A percentile compares a stretch with the other conserved stretches of the same genome.
Conservation (phyloP, 2,329 filamentous ascomycete species). For the Drechslerella coelobrocha region DNA sequence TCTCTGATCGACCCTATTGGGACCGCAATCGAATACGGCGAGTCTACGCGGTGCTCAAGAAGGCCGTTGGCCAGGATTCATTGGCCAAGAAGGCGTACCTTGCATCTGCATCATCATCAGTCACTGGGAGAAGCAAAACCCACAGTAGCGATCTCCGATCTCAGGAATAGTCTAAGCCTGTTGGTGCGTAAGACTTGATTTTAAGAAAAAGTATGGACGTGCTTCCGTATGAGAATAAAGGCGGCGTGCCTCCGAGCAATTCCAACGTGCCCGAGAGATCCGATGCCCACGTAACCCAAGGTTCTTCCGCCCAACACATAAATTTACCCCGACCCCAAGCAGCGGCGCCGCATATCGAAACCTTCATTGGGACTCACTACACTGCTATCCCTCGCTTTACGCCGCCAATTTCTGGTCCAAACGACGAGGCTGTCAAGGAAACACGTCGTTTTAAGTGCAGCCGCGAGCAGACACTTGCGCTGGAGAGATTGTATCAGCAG, state of each 20-base stretch:
- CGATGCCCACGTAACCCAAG: slow-evolving; percentile 38
- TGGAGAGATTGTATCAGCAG: slow-evolving; percentile 48
- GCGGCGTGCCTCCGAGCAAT: slow-evolving; percentile 33
- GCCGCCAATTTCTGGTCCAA: slow-evolving; percentile 43
- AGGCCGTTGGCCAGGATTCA: too few relatives aligned
- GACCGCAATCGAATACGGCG: neutral
- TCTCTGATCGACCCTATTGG: neutral
- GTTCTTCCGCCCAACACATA: slow-evolving; percentile 40
- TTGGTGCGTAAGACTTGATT: slow-evolving; percentile 3
- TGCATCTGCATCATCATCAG: slow-evolving; percentile 48
- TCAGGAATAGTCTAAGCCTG: slow-evolving; percentile 12
- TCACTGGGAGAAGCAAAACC: slow-evolving; percentile 16
- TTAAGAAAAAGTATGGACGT: slow-evolving; percentile 38
- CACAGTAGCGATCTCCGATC: slow-evolving; percentile 29
- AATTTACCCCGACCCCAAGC: slow-evolving; percentile 32
- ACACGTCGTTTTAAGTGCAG: slow-evolving; percentile 49
- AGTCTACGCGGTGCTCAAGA: neutral
- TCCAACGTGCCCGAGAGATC: slow-evolving; percentile 28
- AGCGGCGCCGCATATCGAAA: slow-evolving; percentile 39
- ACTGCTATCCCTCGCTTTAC: slow-evolving; percentile 45
- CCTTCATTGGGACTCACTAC: slow-evolving; percentile 37
- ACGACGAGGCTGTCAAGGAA: slow-evolving; percentile 43
- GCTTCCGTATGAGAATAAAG: slow-evolving; percentile 42
- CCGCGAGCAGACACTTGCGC: slow-evolving; percentile 45
- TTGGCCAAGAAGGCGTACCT: slow-evolving; percentile 31